Evolutionary conservation across 2,329 filamentous ascomycete genomes (phyloP).

Genomic region (Penicillium palitans): DNA sequence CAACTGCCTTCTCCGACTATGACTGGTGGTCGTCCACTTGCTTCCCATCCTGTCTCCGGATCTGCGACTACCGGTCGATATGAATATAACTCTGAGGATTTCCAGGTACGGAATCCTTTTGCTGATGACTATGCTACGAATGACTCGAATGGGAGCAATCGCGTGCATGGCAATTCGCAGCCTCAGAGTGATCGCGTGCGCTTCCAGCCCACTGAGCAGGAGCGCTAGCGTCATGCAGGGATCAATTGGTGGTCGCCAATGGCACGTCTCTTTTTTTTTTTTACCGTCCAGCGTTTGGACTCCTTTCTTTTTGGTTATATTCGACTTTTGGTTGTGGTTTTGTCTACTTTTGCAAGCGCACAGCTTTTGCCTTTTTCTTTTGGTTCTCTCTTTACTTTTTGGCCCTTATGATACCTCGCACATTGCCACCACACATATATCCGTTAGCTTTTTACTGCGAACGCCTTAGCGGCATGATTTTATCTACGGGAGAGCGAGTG

Average conservation of each 20-base stretch:
- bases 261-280: neutral
- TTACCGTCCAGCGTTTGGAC: neutral
- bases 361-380: neutral
- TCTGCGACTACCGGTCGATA: slow-evolving; percentile 19
- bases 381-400: neutral
- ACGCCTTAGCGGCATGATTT: neutral
- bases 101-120: slow-evolving; percentile 45
- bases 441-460: neutral
- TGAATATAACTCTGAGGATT: slow-evolving; percentile 42
- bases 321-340: neutral
- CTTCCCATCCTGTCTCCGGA: neutral
- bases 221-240: slow-evolving; percentile 8
- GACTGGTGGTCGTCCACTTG: slow-evolving; percentile 14
- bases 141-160: slow-evolving; percentile 16
- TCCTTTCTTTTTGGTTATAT: neutral
- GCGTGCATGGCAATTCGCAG: neutral
- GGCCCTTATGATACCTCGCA: slow-evolving; percentile 6
- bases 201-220: slow-evolving; percentile 17
- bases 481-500: neutral
- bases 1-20: slow-evolving; percentile 13
- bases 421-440: neutral
- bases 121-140: slow-evolving; percentile 35
- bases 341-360: neutral
- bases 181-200: slow-evolving; percentile 7
- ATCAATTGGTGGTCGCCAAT: neutral